Base-by-base conservation (phyloP, 495 filamentous ascomycete species). In the Durotheca rogersii region DNA sequence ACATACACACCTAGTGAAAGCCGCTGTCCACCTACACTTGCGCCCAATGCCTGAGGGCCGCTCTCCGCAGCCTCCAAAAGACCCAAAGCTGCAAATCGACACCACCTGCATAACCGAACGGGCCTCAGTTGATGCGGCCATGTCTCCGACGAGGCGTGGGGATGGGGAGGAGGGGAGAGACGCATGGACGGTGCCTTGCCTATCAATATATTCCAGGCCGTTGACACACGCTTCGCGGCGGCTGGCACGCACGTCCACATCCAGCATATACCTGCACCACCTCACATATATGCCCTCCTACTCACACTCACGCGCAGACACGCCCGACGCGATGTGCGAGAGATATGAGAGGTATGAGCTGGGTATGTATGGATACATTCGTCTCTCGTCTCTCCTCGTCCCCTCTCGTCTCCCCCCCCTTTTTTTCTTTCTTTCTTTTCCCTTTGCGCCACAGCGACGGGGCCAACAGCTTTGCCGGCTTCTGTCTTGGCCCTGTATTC, bases 41-140 rank as follows among this genome's bases (percentile, higher is more conserved):
- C n/a, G n/a, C n/a, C 40, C 40, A 51, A 29, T 42, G 50, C 56
- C 56, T 51, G 50, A 54, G 50, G n/a, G n/a, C n/a, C 56, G 50
- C 15, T 50, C 56, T 59, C 56, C 56, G 56, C 56, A 59, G 53
- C 41, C 32, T 41, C 51, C 56, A 47, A 64, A 39, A 47, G 23
- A 50, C 56, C 47, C 50, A 52, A 42, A 43, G 32, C 49, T 60
- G 60, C 53, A 52, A 36, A 48, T 55, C 54, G 45, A 56, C 53
- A 56, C 47, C 44, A 61, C 64, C 60, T 67, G 67, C 67, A 69
- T 66, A 66, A 55, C 64, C 65, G 64, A 67, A 57, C 51, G 45
- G 67, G 67, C 61, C 67, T 66, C 62, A 56, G 55, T 60, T 60
- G 52, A 53, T 69, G 67, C 67, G 65, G 60, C 67, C 67, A 60